Conservation (phyloP, 2,329 filamentous ascomycete species). For the Immersiporthe knoxdaviesiana region DNA sequence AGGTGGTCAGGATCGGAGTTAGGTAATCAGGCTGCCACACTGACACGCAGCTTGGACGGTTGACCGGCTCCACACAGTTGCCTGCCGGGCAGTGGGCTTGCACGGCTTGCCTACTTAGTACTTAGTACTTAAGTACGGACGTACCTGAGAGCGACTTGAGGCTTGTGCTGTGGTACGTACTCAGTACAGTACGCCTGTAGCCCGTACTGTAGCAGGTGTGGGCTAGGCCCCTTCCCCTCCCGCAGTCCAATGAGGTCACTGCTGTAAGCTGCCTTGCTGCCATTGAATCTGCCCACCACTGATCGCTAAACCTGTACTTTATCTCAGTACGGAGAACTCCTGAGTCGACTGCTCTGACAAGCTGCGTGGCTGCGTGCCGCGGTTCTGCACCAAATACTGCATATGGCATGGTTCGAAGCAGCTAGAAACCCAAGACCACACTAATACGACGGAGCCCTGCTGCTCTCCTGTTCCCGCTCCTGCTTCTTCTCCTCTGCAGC, state of each 20-base stretch:
- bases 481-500: neutral
- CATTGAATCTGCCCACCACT: neutral
- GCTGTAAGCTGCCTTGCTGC: neutral
- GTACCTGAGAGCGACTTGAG: too few relatives aligned
- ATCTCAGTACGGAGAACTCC: neutral
- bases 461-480: too few relatives aligned
- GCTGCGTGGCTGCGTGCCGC: neutral
- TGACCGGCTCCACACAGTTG: neutral
- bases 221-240: neutral
- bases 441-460: neutral
- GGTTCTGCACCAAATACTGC: neutral
- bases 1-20: constrained; percentile 12
- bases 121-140: neutral
- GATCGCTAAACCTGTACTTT: neutral
- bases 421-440: neutral
- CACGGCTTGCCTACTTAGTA: too few relatives aligned
- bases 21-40: constrained; percentile 30
- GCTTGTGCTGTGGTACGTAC: too few relatives aligned
- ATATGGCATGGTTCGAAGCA: neutral
- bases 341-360: neutral
- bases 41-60: constrained; percentile 24
- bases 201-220: neutral
- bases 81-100: too few relatives aligned
- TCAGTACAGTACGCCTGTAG: too few relatives aligned
- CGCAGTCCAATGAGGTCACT: constrained; percentile 25